Conservation (phyloP, 2,329 filamentous ascomycete species). For the Penicillium psychrosexuale region DNA sequence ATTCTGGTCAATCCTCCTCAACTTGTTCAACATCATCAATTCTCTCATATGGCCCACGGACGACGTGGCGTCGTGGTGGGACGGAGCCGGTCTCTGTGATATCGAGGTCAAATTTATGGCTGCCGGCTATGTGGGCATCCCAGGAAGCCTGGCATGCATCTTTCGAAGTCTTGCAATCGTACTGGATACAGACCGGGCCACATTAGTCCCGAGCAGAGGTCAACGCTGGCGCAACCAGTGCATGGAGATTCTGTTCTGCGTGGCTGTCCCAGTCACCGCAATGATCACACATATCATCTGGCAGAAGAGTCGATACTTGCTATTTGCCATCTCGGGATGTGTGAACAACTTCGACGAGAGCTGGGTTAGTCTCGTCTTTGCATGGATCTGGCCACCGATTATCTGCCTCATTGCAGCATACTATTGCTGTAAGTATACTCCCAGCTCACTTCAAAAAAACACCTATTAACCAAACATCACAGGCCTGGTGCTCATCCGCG, state of each 20-base stretch:
- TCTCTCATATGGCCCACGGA: slow-evolving; percentile 63
- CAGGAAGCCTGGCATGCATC: slow-evolving; percentile 56
- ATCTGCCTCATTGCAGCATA: slow-evolving; percentile 53
- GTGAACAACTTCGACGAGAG: slow-evolving; percentile 52
- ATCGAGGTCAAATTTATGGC: slow-evolving; percentile 59
- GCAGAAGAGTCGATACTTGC: slow-evolving; percentile 57
- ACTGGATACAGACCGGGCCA: slow-evolving; percentile 57
- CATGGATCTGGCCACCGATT: slow-evolving; percentile 56
- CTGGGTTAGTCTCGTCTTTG: slow-evolving; percentile 56
- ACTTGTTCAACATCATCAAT: slow-evolving; percentile 60
- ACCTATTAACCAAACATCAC: neutral
- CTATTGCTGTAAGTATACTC: slow-evolving; percentile 54
- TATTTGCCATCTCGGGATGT: slow-evolving; percentile 60
- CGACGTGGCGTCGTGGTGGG: slow-evolving; percentile 54
- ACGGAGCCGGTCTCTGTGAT: slow-evolving; percentile 62
- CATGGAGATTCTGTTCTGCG: slow-evolving; percentile 56
- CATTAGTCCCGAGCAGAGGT: slow-evolving; percentile 49
- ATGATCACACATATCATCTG: slow-evolving; percentile 59
- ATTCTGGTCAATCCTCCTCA: slow-evolving; percentile 55
- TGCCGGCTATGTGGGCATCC: slow-evolving; percentile 52
- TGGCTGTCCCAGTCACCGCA: slow-evolving; percentile 53
- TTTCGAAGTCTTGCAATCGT: slow-evolving; percentile 59
- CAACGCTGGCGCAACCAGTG: slow-evolving; percentile 48
- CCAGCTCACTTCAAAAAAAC: neutral
- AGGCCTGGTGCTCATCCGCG: slow-evolving; percentile 61